A percentile compares a stretch with the other conserved stretches of the same genome.
phyloP scores from a whole-genome alignment of 2,329 filamentous ascomycete genomes.

The Aspergillus ochraceoroseus region DNA sequence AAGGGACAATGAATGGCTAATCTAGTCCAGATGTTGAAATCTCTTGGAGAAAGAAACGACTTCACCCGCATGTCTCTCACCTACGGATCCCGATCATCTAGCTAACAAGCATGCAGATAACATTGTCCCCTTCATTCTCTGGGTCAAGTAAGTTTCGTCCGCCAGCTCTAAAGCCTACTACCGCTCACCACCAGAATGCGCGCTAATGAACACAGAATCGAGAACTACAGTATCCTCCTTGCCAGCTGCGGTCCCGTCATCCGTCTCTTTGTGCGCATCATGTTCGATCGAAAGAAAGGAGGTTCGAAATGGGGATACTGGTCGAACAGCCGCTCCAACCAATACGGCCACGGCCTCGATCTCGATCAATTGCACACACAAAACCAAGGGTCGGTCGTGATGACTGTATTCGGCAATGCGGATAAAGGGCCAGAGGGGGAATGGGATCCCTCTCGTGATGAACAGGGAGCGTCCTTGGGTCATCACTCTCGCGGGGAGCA shows the following conservation, averaged over 20 bases:
- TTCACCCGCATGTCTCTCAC: conserved; percentile 27
- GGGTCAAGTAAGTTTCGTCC: conserved; percentile 33
- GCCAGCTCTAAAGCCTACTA: not conserved
- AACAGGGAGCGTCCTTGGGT: conserved; percentile 8
- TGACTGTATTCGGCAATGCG: conserved; percentile 8
- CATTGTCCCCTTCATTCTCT: conserved; percentile 35
- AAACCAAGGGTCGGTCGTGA: conserved; percentile 2
- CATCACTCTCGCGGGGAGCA: no score
- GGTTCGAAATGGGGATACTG: conserved; percentile 21
- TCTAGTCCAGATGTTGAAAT: conserved; percentile 35
- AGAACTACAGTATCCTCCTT: conserved; percentile 38
- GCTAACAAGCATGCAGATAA: conserved; percentile 21
- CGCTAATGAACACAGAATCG: no score
- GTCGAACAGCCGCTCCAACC: conserved; percentile 15
- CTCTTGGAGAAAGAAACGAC: conserved; percentile 31
- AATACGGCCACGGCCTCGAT: conserved; percentile 6
- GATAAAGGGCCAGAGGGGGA: conserved; percentile 9
- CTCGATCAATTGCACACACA: conserved; percentile 4
- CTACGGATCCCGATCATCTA: not conserved
- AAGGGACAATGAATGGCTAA: no score
- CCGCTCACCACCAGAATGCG: no score
- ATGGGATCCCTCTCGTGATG: not conserved
- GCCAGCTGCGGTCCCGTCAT: conserved; percentile 35
- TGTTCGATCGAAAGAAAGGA: conserved; percentile 20
- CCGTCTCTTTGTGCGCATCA: conserved; percentile 28